Conservation (phyloP, 257 asterid species). For the Solanum chilense region DNA sequence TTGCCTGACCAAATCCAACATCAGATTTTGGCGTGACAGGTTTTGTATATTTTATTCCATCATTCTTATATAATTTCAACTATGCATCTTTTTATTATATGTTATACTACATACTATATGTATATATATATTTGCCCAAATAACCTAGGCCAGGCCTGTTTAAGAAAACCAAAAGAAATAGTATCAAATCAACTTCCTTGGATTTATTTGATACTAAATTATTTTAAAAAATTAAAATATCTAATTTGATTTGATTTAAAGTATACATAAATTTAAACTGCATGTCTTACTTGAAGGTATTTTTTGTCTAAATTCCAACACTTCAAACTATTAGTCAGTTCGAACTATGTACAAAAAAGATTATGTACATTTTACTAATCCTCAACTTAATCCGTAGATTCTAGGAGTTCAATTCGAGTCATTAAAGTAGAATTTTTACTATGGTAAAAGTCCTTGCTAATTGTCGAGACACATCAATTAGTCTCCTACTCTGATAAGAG, state of each 20-base stretch:
- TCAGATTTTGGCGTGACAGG: slow-evolving; percentile 34
- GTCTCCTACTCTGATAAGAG: not conserved
- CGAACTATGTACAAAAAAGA: not conserved
- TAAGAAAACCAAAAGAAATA: not conserved
- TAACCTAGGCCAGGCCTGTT: not conserved
- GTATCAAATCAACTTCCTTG: not conserved
- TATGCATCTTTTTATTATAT: not conserved
- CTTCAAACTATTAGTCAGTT: not conserved
- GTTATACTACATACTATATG: too few relatives aligned
- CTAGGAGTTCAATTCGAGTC: not conserved
- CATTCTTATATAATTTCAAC: not conserved
- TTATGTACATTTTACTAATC: not conserved
- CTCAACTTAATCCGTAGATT: not conserved
- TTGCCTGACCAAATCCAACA: slow-evolving; percentile 21
- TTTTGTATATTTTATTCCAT: not conserved
- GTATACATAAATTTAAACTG: not conserved
- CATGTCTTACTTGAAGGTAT: not conserved
- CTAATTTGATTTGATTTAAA: not conserved
- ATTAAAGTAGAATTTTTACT: not conserved
- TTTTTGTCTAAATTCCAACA: not conserved
- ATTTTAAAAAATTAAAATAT: too few relatives aligned
- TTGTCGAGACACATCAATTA: not conserved
- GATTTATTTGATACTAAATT: not conserved
- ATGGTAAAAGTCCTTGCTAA: not conserved
- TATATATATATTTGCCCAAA: not conserved